phyloP scores from a whole-genome alignment of 495 filamentous ascomycete species.

The Clavariopsis aquatica region DNA sequence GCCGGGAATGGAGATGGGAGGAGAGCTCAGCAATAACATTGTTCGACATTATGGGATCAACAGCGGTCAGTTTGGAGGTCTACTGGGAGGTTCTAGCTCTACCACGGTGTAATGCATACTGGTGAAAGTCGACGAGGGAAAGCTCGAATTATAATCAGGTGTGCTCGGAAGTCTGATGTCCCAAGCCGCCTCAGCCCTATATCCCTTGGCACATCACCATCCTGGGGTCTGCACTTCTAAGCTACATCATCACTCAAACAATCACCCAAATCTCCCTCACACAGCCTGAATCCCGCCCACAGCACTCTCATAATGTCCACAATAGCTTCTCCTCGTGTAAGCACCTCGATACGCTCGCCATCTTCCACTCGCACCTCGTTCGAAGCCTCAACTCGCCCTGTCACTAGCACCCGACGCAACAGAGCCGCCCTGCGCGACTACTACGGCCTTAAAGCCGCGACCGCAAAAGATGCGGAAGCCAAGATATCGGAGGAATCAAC shows the following conservation, averaged over 20 bases:
- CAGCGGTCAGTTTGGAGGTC: neutral
- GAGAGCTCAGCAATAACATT: constrained; percentile 36
- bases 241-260: neutral
- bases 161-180: no score
- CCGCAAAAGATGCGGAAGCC: constrained; percentile 24
- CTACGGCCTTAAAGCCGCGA: constrained; percentile 73
- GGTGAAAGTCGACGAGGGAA: neutral
- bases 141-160: no score
- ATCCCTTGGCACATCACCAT: no score
- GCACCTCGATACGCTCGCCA: constrained; percentile 68
- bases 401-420: constrained; percentile 55
- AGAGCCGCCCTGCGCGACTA: constrained; percentile 89
- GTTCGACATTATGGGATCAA: constrained; percentile 28
- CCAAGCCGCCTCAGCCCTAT: no score
- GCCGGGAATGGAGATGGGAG: constrained; percentile 39
- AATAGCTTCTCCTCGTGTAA: constrained; percentile 47
- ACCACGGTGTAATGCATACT: neutral
- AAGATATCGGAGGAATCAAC: constrained; percentile 33
- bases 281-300: neutral
- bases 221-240: neutral
- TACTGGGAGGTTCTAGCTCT: no score
- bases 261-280: neutral
- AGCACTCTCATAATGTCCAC: constrained; percentile 63
- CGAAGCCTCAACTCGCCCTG: constrained; percentile 56
- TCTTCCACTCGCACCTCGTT: constrained; percentile 75